Base-by-base conservation (phyloP, 1,139 yeast genomes). In the Candida smagusa region DNA sequence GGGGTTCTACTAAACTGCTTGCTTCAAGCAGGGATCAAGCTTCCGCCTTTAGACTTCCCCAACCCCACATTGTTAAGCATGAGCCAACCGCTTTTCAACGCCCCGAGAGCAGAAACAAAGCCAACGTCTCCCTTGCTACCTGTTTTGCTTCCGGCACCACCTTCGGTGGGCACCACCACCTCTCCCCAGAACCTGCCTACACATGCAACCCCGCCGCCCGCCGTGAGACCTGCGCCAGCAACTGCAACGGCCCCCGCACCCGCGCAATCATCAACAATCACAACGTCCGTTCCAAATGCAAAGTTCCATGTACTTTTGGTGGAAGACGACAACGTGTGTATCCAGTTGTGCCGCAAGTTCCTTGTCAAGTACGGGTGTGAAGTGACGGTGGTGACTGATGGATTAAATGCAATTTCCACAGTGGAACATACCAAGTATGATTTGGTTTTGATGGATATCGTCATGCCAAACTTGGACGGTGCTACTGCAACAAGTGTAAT, bases 381-480 rank as follows among this genome's bases (percentile, higher is more conserved):
- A 22, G 96, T 90, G 3, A 92, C 94, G 32, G 88, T 88, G 22
- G 97, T 89, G 0, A 84, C 89, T 12, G 96, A 90, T 63, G 98
- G 98, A 0, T 63, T 90, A 21, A 83, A 86, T 31, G 97, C 97
- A 2, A 88, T 92, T 35, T 77, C 82, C 25, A 83, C 84, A 1
- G 81, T 87, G 34, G 95, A 87, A 56, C 77, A 77, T 40, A 77
- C 79, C 27, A 77, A 81, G 50, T 89, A 84, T 54, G 96, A 89
- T 58, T 65, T 89, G 42, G 95, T 90, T 1, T 65, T 90, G 37
- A 88, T 90, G 95, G 96, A 89, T 61, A 87, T 86, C 37, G 95
- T 90, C 19, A 85, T 90, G 92, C 97, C 97, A 2, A 86, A 86
- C 56, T 66, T 90, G 39, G 97, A 90, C 58, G 97, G 97, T 33